phyloP scores from a whole-genome alignment of 768 basidiomycete species.

The Lactarius pseudohatsudake region DNA sequence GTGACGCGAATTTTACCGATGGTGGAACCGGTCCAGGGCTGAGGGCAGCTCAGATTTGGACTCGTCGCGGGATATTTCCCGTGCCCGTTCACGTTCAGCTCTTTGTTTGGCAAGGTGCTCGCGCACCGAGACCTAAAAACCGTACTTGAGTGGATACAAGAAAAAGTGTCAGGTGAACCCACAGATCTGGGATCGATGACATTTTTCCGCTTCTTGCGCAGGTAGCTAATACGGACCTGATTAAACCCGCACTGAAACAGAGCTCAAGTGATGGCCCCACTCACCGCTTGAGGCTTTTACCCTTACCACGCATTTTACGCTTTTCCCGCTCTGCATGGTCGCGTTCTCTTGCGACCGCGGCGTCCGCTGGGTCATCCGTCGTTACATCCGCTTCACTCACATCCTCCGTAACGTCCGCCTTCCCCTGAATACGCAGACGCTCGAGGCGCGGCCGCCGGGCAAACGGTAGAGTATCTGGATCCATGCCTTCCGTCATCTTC shows the following conservation, averaged over 20 bases:
- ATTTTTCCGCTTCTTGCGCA: conserved; percentile 93
- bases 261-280: conserved; percentile 1
- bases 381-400: conserved; percentile 35
- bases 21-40: conserved; percentile 44
- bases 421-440: conserved; percentile 68
- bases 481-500: conserved; percentile 53
- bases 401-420: conserved; percentile 67
- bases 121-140: conserved; percentile 44
- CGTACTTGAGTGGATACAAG: conserved; percentile 34
- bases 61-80: conserved; percentile 32
- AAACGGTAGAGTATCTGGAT: conserved; percentile 54
- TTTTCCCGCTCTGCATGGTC: conserved; percentile 52
- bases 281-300: conserved; percentile 79
- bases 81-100: conserved; percentile 35
- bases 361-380: conserved; percentile 43
- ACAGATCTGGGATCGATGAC: conserved; percentile 84
- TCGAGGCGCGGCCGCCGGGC: conserved; percentile 79
- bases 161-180: conserved; percentile 32
- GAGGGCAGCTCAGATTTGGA: conserved; percentile 34
- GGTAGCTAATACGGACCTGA: conserved; percentile 42
- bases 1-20: conserved; percentile 10
- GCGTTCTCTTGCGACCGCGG: conserved; percentile 35
- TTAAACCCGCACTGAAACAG: not conserved
- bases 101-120: conserved; percentile 42
- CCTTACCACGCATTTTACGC: conserved; percentile 84